These are phyloP conservation scores for Crassisporium funariophilum DNA, from an alignment of 768 basidiomycete species.

Conservation along the genomic window DNA sequence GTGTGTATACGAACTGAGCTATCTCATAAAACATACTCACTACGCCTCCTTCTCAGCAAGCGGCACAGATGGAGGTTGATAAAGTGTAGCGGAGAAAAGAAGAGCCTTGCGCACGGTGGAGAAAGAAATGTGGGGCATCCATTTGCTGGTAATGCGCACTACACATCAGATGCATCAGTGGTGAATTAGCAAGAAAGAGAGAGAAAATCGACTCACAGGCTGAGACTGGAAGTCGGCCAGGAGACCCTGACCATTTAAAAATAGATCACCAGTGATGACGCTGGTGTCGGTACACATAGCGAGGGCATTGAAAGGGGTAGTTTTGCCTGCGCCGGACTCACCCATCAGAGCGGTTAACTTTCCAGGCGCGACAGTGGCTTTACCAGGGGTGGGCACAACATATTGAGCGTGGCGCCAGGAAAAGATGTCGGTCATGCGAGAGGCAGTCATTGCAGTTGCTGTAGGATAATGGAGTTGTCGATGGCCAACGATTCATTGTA, in stretches of 20 bases:
- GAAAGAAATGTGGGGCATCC: slow-evolving; percentile 78
- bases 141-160: slow-evolving; percentile 83
- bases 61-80: slow-evolving; percentile 71
- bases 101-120: slow-evolving; percentile 83
- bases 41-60: slow-evolving; percentile 77
- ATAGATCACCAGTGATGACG: slow-evolving; percentile 49
- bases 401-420: too few relatives aligned
- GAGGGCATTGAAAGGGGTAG: slow-evolving; percentile 58
- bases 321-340: slow-evolving; percentile 49
- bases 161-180: slow-evolving; percentile 10
- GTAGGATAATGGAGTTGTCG: too few relatives aligned
- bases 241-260: slow-evolving; percentile 56
- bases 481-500: too few relatives aligned
- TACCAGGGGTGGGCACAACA: too few relatives aligned
- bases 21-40: slow-evolving; percentile 54
- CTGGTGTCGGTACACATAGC: too few relatives aligned
- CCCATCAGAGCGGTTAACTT: slow-evolving; percentile 77
- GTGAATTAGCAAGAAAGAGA: not conserved
- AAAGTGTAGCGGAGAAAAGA: slow-evolving; percentile 77
- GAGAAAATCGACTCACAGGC: slow-evolving; percentile 36
- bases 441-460: too few relatives aligned
- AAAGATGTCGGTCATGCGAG: too few relatives aligned
- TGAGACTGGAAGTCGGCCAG: slow-evolving; percentile 66
- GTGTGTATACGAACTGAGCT: too few relatives aligned
- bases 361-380: slow-evolving; percentile 77